Conservation (phyloP, 495 filamentous ascomycete species). For the Beverwykella pulmonaria region DNA sequence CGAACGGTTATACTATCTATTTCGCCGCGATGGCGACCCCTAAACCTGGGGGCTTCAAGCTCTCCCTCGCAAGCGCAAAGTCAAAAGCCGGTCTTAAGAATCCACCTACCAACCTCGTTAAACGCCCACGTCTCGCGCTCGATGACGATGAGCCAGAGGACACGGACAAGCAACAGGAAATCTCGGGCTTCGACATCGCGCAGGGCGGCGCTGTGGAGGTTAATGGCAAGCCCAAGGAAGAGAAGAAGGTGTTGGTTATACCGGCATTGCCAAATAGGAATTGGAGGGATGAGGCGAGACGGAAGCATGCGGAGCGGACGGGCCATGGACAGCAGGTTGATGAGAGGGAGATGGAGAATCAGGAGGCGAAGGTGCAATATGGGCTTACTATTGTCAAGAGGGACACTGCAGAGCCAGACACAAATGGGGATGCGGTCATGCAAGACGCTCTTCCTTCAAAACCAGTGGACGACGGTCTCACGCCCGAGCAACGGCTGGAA, state of each 20-base stretch:
- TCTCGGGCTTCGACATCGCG: constrained; percentile 24
- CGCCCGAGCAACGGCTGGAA: constrained; percentile 63
- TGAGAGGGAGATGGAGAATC: neutral
- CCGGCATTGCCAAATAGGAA: constrained; percentile 26
- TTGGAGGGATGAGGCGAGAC: constrained; percentile 19
- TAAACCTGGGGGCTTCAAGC: constrained; percentile 31
- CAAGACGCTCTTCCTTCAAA: constrained; percentile 1
- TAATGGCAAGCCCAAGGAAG: constrained; percentile 7
- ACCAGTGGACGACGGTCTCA: constrained; percentile 39
- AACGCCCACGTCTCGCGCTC: constrained; percentile 23
- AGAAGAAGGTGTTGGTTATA: constrained; percentile 21
- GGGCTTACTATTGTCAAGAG: constrained; percentile 29
- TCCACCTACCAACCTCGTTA: constrained; percentile 4
- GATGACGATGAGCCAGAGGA: constrained; percentile 30
- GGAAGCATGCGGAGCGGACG: neutral
- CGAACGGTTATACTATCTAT: neutral
- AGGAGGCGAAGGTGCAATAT: constrained; percentile 10
- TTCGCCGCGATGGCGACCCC: constrained; percentile 6
- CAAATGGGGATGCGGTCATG: neutral
- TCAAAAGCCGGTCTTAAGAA: constrained; percentile 16
- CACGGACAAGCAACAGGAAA: constrained; percentile 4
- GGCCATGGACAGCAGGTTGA: neutral
- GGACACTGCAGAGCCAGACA: neutral
- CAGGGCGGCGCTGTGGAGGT: constrained; percentile 28
- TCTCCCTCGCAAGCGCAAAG: constrained; percentile 26